Base-by-base conservation (phyloP, 2,329 filamentous ascomycete genomes). In the Blastomyces parvus region DNA sequence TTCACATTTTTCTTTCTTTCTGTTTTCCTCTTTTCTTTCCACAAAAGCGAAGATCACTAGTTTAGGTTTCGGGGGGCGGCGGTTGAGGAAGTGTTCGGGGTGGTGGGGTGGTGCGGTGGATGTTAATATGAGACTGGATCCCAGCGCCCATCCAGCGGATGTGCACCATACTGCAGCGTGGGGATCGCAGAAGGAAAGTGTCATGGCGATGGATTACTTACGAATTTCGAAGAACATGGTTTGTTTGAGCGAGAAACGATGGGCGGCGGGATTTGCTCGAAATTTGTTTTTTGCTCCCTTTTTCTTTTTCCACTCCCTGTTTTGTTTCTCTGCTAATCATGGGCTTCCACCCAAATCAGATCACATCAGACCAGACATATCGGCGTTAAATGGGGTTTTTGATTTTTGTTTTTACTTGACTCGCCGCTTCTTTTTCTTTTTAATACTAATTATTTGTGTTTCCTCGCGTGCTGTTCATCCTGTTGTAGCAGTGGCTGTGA, bases 361-460 rank as follows among this genome's bases (percentile, higher is more conserved):
- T n/a, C n/a, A n/a, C n/a, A 48, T 40, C 53, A 60, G 25, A 48
- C 17, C 30, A 60, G 57, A 33, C 57, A 42, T 40, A 60, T 40
- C 36, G 40, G 40, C 46, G 58, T 60, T 48, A 27, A 7, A 38
- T 25, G 13, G 36, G 36, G 56, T n/a, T n/a, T 59, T 40, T 33
- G 40, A 42, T 17, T 44, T 14, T 11, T n/a, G 40, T 48, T 55
- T 55, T 33, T 14, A 27, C n/a, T 36, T 55, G 19, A 36, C 17
- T 6, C 5, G 14, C 5, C 3, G 13, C 11, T 40, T 14, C 27
- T 2, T 6, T 19, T n/a, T n/a, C n/a, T 56, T 36, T n/a, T 17
- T 9, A 55, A n/a, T 36, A 9, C 7, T 36, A 30, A 8, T 30
- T 55, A 17, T n/a, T 36, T 36, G 7, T 11, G n/a, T 44, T 44